Conservation (phyloP, 495 filamentous ascomycete genomes). For the Hypoxylon fragiforme region DNA sequence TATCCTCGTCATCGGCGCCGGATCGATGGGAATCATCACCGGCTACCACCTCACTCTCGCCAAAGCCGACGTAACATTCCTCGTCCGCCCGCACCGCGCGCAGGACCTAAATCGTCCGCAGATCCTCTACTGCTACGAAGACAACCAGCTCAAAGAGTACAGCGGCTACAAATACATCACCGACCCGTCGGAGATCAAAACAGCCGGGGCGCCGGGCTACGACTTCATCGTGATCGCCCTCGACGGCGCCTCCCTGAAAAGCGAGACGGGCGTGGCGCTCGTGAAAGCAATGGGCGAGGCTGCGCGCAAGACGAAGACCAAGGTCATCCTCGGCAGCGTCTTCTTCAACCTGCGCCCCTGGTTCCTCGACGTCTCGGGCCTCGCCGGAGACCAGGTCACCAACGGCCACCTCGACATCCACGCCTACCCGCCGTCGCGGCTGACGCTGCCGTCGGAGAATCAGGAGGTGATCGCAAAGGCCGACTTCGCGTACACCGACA, state of each 20-base stretch:
- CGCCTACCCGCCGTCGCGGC: conserved; percentile 10
- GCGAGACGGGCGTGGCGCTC: neutral
- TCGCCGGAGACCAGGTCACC: conserved; percentile 15
- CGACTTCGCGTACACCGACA: conserved; percentile 19
- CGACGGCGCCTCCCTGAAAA: conserved; percentile 12
- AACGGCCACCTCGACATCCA: conserved; percentile 22
- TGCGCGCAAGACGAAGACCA: conserved; percentile 13
- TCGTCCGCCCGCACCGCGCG: conserved; percentile 21
- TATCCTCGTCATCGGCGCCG: conserved; percentile 23
- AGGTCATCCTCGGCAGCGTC: conserved; percentile 13
- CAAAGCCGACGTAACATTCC: conserved; percentile 23
- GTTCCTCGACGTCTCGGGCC: conserved; percentile 16
- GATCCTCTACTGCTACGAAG: conserved; percentile 26
- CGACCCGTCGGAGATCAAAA: conserved; percentile 7
- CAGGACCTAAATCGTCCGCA: conserved; percentile 13
- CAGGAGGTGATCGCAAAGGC: conserved; percentile 10
- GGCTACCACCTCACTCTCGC: conserved; percentile 17
- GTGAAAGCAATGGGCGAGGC: conserved; percentile 13
- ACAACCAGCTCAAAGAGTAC: conserved; percentile 22
- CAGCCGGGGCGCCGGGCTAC: conserved; percentile 1
- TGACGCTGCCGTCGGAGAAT: conserved; percentile 5
- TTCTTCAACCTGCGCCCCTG: conserved; percentile 14
- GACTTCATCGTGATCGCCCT: conserved; percentile 17
- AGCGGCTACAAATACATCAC: conserved; percentile 10
- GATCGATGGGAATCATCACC: conserved; percentile 17